phyloP scores from a whole-genome alignment of 129 eudicot genomes.

The Flaveria brownii region DNA sequence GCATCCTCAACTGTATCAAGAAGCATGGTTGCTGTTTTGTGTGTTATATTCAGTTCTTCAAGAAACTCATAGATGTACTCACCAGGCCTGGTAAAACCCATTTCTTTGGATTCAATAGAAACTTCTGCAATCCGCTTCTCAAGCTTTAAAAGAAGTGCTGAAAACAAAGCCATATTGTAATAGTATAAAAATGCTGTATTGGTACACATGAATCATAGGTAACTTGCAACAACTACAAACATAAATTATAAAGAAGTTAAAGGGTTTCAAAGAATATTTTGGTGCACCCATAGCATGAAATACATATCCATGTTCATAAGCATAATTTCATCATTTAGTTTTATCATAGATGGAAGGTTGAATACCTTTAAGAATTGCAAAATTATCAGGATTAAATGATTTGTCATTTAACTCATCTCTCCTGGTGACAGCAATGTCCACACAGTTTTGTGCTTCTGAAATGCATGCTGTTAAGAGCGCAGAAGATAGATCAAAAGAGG shows the following conservation, averaged over 20 bases:
- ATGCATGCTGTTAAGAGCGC: constrained; percentile 78
- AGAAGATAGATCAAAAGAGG: constrained; percentile 91
- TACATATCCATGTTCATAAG: constrained; percentile 10
- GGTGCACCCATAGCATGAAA: constrained; percentile 20
- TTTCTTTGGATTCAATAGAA: constrained; percentile 77
- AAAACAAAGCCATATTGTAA: constrained; percentile 1
- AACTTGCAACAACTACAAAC: constrained; percentile 8
- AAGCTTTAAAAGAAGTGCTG: constrained; percentile 91
- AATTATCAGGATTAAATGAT: constrained; percentile 78
- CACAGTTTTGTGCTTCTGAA: constrained; percentile 86
- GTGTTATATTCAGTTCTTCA: constrained; percentile 65
- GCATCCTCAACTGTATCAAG: constrained; percentile 75
- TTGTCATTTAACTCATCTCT: constrained; percentile 76
- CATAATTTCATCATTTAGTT: constrained; percentile 21
- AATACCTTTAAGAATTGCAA: constrained; percentile 92
- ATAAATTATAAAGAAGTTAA: not conserved
- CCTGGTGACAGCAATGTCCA: constrained; percentile 69
- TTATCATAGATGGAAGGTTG: not conserved
- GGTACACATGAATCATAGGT: not conserved
- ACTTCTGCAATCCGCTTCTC: constrained; percentile 86
- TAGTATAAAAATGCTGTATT: not conserved
- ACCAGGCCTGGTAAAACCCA: constrained; percentile 91
- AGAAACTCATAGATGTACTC: constrained; percentile 87
- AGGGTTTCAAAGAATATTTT: not conserved
- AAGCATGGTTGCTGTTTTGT: constrained; percentile 67